Percentiles rank a stretch among this genome's conserved stretches.
These are phyloP conservation scores for Discostella stelligera DNA, from an alignment of 352 stramenopile genomes.

Conservation along the genomic window DNA sequence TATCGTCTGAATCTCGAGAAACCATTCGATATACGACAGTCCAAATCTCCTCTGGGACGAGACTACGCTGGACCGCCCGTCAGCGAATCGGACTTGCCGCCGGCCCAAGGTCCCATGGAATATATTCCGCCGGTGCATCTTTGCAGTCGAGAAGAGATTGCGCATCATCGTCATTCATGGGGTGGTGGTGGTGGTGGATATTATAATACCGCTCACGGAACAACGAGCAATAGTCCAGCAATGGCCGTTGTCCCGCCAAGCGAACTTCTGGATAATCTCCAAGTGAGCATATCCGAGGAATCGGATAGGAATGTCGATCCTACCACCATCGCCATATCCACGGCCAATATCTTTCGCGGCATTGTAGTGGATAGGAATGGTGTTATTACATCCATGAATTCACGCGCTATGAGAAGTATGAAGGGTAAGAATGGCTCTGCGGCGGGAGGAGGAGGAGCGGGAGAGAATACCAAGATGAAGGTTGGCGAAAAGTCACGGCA, in stretches of 20 bases:
- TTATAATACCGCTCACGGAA: not conserved
- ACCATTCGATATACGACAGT: constrained; percentile 28
- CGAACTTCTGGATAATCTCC: constrained; percentile 32
- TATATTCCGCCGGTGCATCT: constrained; percentile 38
- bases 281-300: constrained; percentile 30
- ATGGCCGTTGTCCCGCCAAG: not conserved
- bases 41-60: constrained; percentile 10
- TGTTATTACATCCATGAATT: constrained; percentile 71
- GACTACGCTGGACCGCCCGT: constrained; percentile 36
- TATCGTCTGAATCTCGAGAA: constrained; percentile 78
- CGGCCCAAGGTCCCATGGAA: constrained; percentile 28
- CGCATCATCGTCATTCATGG: constrained; percentile 27
- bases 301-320: constrained; percentile 10
- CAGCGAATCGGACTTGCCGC: constrained; percentile 25
- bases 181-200: constrained; percentile 15
- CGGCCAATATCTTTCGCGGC: constrained; percentile 74
- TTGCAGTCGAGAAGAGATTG: constrained; percentile 21
- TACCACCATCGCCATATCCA: constrained; percentile 67
- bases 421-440: constrained; percentile 20
- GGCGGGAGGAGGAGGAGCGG: too few species aligned
- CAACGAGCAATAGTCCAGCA: not conserved
- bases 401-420: constrained; percentile 62
- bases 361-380: constrained; percentile 71
- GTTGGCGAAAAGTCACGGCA: constrained; percentile 74
- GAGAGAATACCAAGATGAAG: constrained; percentile 52